Conservation (phyloP, 2,329 filamentous ascomycete species). For the Plectosphaerella cucumerina region DNA sequence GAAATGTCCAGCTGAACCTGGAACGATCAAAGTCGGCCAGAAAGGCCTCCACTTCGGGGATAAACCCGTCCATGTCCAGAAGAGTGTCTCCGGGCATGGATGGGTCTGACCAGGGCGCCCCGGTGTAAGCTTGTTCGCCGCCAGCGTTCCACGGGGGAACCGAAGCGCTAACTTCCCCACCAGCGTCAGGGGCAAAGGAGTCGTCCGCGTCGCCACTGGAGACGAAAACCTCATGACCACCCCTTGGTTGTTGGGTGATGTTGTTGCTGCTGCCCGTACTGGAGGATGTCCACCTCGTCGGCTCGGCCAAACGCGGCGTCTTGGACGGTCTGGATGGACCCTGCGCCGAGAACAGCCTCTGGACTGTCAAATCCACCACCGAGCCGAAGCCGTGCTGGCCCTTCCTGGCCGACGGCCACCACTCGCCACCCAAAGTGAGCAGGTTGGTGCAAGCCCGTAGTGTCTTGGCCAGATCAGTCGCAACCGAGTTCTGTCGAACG, state of each 20-base stretch:
- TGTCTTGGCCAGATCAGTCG: conserved; percentile 10
- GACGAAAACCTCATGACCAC: background rate
- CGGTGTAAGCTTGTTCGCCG: background rate
- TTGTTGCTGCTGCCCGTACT: background rate
- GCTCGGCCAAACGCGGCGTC: conserved; percentile 3
- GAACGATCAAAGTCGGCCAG: conserved; percentile 11
- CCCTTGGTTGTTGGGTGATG: background rate
- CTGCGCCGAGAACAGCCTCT: conserved; percentile 10
- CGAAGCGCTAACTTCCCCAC: background rate
- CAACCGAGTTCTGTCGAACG: conserved; percentile 17
- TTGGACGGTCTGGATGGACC: conserved; percentile 4
- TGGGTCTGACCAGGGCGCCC: background rate
- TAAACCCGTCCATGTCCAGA: background rate
- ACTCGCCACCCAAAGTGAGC: conserved; percentile 32
- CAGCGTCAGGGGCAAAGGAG: background rate
- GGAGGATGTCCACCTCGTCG: background rate
- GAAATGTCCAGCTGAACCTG: conserved; percentile 11
- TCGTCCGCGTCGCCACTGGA: background rate
- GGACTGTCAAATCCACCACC: conserved; percentile 21
- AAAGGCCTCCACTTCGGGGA: conserved; percentile 10
- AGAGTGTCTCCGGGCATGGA: background rate
- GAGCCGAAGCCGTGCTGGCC: conserved; percentile 24
- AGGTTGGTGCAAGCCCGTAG: conserved; percentile 28
- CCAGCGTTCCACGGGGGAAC: background rate
- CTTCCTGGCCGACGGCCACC: conserved; percentile 31